Conservation (phyloP, 2,329 filamentous ascomycete genomes). For the Hymenoscyphus fructigenus region DNA sequence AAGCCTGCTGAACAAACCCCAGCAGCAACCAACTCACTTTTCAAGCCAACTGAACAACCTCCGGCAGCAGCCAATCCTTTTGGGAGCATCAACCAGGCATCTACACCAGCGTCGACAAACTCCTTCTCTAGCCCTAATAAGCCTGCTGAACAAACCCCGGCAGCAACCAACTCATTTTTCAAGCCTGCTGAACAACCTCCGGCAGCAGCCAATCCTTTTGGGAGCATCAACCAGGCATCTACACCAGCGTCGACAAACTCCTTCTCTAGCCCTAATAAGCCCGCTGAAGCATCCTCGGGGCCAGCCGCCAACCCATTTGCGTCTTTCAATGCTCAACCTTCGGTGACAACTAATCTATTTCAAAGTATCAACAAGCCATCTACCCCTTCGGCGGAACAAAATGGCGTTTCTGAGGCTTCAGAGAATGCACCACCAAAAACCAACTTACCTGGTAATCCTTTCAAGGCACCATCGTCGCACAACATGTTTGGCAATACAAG, state of each 20-base stretch:
- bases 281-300: not conserved
- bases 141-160: no score
- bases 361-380: not conserved
- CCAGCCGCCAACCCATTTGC: not conserved
- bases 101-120: not conserved
- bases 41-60: not conserved
- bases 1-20: no score
- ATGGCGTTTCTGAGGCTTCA: not conserved
- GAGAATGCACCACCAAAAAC: not conserved
- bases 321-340: not conserved
- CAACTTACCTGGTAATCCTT: not conserved
- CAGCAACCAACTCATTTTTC: no score
- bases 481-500: conserved; percentile 18
- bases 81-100: not conserved
- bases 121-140: no score
- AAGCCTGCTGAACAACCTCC: not conserved
- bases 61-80: not conserved
- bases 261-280: not conserved
- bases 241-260: not conserved
- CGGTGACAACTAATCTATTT: not conserved
- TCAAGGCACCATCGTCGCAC: conserved; percentile 9
- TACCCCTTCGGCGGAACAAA: not conserved
- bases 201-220: not conserved
- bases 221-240: not conserved
- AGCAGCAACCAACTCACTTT: no score